Conservation (phyloP, 257 asterid species). For the Prunella vulgaris region DNA sequence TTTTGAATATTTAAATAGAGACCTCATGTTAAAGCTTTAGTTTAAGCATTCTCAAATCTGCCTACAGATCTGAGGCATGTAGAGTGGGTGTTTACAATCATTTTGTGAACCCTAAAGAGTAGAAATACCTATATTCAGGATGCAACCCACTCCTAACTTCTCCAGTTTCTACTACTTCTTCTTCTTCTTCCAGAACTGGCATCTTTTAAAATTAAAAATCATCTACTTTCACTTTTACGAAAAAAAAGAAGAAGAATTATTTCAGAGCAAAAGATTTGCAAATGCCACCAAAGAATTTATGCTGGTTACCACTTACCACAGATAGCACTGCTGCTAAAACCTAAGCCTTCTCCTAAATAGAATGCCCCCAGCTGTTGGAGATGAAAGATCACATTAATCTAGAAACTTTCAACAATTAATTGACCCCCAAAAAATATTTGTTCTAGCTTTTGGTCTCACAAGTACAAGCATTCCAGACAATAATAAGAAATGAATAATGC, state of each 20-base stretch:
- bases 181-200: neutral
- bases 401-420: neutral
- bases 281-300: neutral
- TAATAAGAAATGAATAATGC: neutral
- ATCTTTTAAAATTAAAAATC: neutral
- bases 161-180: neutral
- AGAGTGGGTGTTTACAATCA: neutral
- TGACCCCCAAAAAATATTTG: neutral
- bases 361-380: neutral
- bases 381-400: neutral
- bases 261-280: neutral
- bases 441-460: neutral
- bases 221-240: neutral
- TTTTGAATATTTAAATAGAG: neutral
- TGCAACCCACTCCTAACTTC: neutral
- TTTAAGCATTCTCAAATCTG: neutral
- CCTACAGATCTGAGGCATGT: neutral
- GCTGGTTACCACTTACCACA: no score
- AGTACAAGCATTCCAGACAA: neutral
- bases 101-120: neutral
- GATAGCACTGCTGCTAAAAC: neutral
- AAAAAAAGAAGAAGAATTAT: no score
- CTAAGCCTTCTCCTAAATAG: neutral
- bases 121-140: neutral
- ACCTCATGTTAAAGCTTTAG: neutral